A percentile compares a stretch with the other conserved stretches of the same genome.
Conservation (phyloP, 257 asterid species). For the Solanum gracilifrons region DNA sequence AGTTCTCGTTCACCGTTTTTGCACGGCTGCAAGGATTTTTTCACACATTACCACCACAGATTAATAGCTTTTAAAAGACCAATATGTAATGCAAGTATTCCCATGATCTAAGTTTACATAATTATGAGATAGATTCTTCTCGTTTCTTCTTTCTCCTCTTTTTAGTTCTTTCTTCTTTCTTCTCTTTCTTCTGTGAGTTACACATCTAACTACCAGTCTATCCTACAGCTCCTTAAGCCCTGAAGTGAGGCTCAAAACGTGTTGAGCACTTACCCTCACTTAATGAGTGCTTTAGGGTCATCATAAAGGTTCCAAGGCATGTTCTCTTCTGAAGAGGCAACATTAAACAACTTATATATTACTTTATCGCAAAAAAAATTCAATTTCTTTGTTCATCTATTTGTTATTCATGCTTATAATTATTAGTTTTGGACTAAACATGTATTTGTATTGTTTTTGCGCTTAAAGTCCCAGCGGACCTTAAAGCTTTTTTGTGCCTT, state of each 20-base stretch:
- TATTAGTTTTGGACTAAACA: not conserved
- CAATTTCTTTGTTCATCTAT: not conserved
- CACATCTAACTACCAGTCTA: not conserved
- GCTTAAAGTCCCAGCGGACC: not conserved
- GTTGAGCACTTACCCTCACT: not conserved
- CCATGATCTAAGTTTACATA: not conserved
- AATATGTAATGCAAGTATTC: not conserved
- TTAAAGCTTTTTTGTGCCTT: not conserved
- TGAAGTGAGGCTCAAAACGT: not conserved
- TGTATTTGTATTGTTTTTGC: not conserved
- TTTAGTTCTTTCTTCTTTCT: not conserved
- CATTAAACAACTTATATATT: not conserved
- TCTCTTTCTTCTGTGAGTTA: not conserved
- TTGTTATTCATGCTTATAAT: not conserved
- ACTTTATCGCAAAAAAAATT: not conserved
- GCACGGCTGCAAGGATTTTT: conserved; percentile 70
- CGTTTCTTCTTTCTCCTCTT: not conserved
- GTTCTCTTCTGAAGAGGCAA: not conserved
- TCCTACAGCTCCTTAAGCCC: not conserved
- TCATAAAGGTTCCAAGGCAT: not conserved
- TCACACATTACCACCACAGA: not conserved
- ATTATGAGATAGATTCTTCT: not conserved
- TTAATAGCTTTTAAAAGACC: not conserved
- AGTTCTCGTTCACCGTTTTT: conserved; percentile 96
- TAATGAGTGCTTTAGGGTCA: not conserved